Evolutionary conservation across 116 monocot genomes (phyloP), one percentile per base, ranked within the genome.

Genomic region (Phalaenopsis hybrid): DNA sequence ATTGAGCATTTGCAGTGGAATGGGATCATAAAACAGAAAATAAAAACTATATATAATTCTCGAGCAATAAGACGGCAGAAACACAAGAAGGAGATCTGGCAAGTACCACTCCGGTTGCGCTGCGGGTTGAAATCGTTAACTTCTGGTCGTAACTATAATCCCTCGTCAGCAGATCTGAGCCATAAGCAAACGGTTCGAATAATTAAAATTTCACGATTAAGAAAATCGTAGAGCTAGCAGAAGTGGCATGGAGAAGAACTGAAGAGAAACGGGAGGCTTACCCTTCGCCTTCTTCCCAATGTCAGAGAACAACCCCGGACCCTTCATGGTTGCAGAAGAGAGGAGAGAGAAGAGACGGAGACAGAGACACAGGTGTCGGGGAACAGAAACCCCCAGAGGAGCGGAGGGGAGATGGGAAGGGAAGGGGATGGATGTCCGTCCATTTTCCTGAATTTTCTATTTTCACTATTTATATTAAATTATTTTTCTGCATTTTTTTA

Each of bases 61-160:
- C 13, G 10, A 57, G 57, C 57, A 17, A 57, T n/a, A 20, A 75
- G 57, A 31, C 34, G n/a, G 72, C 1, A 73, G 15, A 78, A 61
- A 81, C 48, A 57, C 41, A 46, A 45, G 82, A 78, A 81, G 45
- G 50, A 69, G 5, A 58, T 80, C 80, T 25, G 69, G 76, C 18
- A 8, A 43, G 51, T 86, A 95, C 95, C 95, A 93, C 84, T 82
- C 95, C 95, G 34, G 93, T 84, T 3, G 83, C 81, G 69, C 91
- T 90, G 76, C 48, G 23, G 72, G 91, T 88, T 45, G 95, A 92
- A 86, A 95, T 82, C 15, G 88, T 83, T 51, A 95, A 55, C 84
- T 92, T 95, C 85, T 95, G 95, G 49, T 95, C 95, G 51, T 81
- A 87, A 68, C 11, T 91, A 81, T 95, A 95, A 84, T 91, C 95